Evolutionary conservation across 306 rosid genomes (phyloP).

Genomic region (Medicago lupulina): DNA sequence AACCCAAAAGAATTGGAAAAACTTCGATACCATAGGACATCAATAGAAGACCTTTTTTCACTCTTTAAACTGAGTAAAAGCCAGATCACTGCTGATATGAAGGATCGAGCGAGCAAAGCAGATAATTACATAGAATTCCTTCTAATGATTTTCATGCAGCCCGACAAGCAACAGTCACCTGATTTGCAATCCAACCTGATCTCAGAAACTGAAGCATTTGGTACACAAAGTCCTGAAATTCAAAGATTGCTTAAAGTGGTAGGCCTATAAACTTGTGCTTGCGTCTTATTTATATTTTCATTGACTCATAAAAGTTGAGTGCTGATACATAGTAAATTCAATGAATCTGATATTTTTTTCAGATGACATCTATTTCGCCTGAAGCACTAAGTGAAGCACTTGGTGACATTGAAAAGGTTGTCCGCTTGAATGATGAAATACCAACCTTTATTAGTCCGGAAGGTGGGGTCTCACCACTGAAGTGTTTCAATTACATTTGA

Average conservation of each 20-base stretch:
- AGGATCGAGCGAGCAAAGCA: background rate
- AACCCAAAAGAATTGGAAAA: background rate
- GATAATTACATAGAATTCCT: background rate
- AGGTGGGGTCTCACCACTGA: background rate
- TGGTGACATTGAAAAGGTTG: conserved; percentile 22
- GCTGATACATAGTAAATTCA: conserved; percentile 11
- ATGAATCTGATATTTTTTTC: conserved; percentile 30
- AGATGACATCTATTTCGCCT: conserved; percentile 40
- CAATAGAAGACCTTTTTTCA: background rate
- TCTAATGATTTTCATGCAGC: background rate
- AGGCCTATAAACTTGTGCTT: conserved; percentile 21
- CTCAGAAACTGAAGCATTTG: background rate
- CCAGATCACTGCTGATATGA: conserved; percentile 31
- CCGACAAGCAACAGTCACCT: conserved; percentile 25
- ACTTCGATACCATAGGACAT: background rate
- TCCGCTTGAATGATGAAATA: conserved; percentile 35
- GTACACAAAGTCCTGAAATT: conserved; percentile 19
- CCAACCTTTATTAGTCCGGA: background rate
- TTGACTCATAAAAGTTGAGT: conserved; percentile 6
- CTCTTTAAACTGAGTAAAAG: conserved; percentile 40
- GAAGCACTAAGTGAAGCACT: conserved; percentile 35
- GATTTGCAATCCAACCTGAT: conserved; percentile 22
- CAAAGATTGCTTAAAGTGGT: conserved; percentile 45
- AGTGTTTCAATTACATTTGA: background rate
- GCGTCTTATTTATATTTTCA: conserved; percentile 15